These are phyloP conservation scores for Aspergillus nomiae DNA, from an alignment of 2,329 filamentous ascomycete species.

Conservation along the genomic window DNA sequence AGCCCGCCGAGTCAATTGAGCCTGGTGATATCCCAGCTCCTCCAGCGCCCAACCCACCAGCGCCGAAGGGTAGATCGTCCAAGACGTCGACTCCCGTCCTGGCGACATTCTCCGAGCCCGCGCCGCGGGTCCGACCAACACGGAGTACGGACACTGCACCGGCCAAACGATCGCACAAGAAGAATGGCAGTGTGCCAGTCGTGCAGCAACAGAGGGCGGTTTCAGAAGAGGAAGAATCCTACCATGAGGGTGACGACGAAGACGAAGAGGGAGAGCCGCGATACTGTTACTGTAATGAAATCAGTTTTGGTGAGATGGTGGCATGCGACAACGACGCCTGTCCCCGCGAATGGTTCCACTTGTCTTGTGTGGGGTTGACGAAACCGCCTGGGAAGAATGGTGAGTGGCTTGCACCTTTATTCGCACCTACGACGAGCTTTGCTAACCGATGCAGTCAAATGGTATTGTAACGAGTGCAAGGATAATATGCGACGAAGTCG, in stretches of 20 bases:
- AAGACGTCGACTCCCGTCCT: constrained; percentile 46
- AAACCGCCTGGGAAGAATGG: constrained; percentile 76
- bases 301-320: constrained; percentile 84
- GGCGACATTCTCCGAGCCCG: constrained; percentile 38
- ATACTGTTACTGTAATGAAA: constrained; percentile 78
- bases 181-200: constrained; percentile 27
- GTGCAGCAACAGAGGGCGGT: constrained; percentile 28
- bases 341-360: constrained; percentile 78
- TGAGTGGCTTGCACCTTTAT: constrained; percentile 48
- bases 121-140: constrained; percentile 36
- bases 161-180: constrained; percentile 41
- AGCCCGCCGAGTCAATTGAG: constrained; percentile 32
- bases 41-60: constrained; percentile 11
- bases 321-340: constrained; percentile 75
- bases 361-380: constrained; percentile 77
- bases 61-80: constrained; percentile 39
- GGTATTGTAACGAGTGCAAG: constrained; percentile 81
- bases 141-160: constrained; percentile 36
- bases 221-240: constrained; percentile 46
- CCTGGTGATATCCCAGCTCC: constrained; percentile 35
- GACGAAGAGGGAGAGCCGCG: constrained; percentile 69
- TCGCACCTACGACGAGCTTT: neutral
- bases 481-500: constrained; percentile 61
- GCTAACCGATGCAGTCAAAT: constrained; percentile 63
- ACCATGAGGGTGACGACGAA: constrained; percentile 59